A percentile compares a stretch with the other conserved stretches of the same genome.
phyloP scores from a whole-genome alignment of 495 filamentous ascomycete species.

The Bombardia bombarda region DNA sequence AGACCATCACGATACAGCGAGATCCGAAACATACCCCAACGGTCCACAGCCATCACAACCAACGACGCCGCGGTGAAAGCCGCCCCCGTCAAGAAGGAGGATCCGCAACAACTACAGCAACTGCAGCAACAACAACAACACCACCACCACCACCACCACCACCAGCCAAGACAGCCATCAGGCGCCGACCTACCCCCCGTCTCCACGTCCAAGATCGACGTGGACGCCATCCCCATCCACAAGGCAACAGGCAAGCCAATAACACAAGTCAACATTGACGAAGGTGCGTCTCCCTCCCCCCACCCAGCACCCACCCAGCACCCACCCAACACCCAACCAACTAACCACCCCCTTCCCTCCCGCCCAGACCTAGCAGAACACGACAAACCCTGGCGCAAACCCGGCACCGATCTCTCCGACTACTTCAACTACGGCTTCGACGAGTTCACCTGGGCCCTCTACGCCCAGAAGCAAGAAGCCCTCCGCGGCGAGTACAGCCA shows the following conservation, averaged over 20 bases:
- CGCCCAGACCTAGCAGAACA: constrained; percentile 63
- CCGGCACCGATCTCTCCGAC: constrained; percentile 90
- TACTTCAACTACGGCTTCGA: constrained; percentile 99
- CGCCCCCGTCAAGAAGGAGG: constrained; percentile 41
- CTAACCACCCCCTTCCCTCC: too few relatives aligned
- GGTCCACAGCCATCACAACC: constrained; percentile 48
- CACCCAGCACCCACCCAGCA: too few relatives aligned
- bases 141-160: not conserved
- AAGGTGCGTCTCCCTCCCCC: constrained; percentile 34
- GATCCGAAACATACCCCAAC: constrained; percentile 60
- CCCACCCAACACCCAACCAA: too few relatives aligned
- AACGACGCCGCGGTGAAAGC: constrained; percentile 37
- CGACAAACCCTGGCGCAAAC: constrained; percentile 92
- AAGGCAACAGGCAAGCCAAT: constrained; percentile 67
- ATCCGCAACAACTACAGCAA: constrained; percentile 3
- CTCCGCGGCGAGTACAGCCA: constrained; percentile 59
- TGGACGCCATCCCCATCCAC: constrained; percentile 74
- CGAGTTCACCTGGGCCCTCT: constrained; percentile 96
- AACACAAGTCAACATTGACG: constrained; percentile 74
- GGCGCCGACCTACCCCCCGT: constrained; percentile 40
- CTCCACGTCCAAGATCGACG: constrained; percentile 73
- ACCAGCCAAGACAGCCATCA: constrained; percentile 2
- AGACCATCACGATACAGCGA: constrained; percentile 50
- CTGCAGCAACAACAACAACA: not conserved
- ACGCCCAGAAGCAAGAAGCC: constrained; percentile 79